Base-by-base conservation (phyloP, 352 stramenopile genomes). In the Phytopythium boreale region DNA sequence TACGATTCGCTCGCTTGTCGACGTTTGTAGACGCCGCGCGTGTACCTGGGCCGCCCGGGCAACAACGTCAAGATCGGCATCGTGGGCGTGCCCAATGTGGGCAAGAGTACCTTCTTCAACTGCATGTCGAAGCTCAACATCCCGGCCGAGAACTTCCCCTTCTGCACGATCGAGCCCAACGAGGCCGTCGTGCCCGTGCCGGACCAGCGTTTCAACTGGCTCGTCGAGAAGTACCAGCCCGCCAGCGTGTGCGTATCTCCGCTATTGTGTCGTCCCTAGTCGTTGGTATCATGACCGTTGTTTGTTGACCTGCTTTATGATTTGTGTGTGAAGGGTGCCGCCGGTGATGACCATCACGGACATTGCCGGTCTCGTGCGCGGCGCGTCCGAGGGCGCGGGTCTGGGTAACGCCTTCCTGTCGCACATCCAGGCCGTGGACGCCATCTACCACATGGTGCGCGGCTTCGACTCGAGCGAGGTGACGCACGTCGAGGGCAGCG, bases 21-120 rank as follows among this genome's bases (percentile, higher is more conserved):
- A 20, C 10, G 15, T 19, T 36, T 17, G 1, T 41, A 88, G 76
- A 63, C 75, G 29, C 77, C 78, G 57, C 77, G 76, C 57, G 80
- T 87, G 68, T 96, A 96, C 76, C 79, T 96, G 59, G 87, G 87
- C 47, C 87, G 87, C 22, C 87, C 87, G 15, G 77, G 78, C 50
- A 95, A 95, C 83, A 99, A 98, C 68, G 90, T 99, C 55, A 98
- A 99, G 82, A 99, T 98, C 63, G 97, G 97, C 50, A 99, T 99
- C 62, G 97, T 99, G 57, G 97, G 97, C 44, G 76, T 99, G n/a
- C 98, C 98, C 20, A 99, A 99, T 82, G 98, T 99, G 34, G 98
- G 98, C 71, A 99, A 99, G 81, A 98, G 86, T 27, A 99, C 97
- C 24, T 93, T 99, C 51, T 99, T 99, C 87, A 99, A 99, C 89